Conservation (phyloP, 1,284 basidiomycete species). For the Tilletia caries region DNA sequence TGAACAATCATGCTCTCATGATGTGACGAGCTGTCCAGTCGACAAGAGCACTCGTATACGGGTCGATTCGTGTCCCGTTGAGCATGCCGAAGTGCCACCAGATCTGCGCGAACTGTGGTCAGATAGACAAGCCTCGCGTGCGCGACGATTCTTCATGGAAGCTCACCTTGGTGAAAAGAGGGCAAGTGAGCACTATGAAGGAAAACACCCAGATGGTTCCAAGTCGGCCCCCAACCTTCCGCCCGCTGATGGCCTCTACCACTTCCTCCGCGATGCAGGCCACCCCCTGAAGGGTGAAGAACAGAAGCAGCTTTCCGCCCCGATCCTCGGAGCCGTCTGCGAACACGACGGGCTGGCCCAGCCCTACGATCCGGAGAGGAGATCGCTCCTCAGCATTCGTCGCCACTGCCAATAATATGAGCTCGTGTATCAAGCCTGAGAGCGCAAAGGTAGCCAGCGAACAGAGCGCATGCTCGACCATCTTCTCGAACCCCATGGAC, state of each 20-base stretch:
- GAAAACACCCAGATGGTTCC: not conserved
- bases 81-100: not conserved
- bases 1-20: no score
- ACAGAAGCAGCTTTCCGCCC: not conserved
- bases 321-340: not conserved
- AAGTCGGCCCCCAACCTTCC: not conserved
- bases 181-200: not conserved
- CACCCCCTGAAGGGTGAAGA: not conserved
- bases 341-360: not conserved
- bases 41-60: not conserved
- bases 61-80: not conserved
- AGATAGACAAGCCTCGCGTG: not conserved
- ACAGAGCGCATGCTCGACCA: not conserved
- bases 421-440: not conserved
- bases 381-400: not conserved
- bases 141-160: no score
- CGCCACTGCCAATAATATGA: not conserved
- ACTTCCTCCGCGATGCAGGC: not conserved
- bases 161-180: not conserved
- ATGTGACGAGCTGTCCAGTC: not conserved
- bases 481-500: not conserved
- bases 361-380: not conserved
- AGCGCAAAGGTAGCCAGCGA: not conserved
- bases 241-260: not conserved
- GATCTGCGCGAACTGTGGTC: not conserved